Evolutionary conservation across 2,329 filamentous ascomycete genomes (phyloP).

Genomic region (Esteya vermicola): DNA sequence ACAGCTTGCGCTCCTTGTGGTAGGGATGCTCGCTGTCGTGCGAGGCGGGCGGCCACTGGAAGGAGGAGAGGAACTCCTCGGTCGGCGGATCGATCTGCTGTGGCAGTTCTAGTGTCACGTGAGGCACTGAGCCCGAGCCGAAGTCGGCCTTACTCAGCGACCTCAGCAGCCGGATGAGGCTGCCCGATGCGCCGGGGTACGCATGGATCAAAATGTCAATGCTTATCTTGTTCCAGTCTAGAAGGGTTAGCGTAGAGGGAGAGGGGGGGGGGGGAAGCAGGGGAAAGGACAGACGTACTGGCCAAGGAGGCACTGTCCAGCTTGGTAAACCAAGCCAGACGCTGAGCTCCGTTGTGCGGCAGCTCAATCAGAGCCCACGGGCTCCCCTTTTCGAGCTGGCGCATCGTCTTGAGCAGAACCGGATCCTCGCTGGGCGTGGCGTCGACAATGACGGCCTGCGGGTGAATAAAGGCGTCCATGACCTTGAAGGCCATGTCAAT

Average conservation of each 20-base stretch:
- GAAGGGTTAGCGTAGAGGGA: conserved; percentile 10
- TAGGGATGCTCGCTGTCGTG: conserved; percentile 20
- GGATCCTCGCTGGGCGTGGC: conserved; percentile 49
- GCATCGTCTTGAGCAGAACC: conserved; percentile 50
- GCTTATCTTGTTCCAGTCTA: conserved; percentile 63
- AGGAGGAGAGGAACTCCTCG: conserved; percentile 44
- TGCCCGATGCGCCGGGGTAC: conserved; percentile 53
- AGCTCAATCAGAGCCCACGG: conserved; percentile 60
- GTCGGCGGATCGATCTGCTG: conserved; percentile 51
- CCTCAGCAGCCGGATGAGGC: conserved; percentile 59
- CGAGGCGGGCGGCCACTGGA: conserved; percentile 54
- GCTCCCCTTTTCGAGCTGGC: conserved; percentile 35
- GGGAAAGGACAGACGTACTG: conserved; percentile 25
- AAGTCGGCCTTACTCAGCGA: conserved; percentile 69
- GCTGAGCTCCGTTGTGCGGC: conserved; percentile 45
- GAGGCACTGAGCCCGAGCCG: conserved; percentile 51
- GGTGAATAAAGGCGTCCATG: conserved; percentile 61
- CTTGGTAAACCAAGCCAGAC: conserved; percentile 62
- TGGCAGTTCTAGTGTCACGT: conserved; percentile 75
- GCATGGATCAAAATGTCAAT: conserved; percentile 80
- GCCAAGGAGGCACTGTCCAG: conserved; percentile 59
- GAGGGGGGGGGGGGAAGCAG: not conserved
- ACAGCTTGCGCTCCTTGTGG: conserved; percentile 38
- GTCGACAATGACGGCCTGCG: conserved; percentile 64
- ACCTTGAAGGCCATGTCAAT: conserved; percentile 23